These are phyloP conservation scores for Ophiostoma angusticollis DNA, from an alignment of 2,329 filamentous ascomycete genomes.

Conservation along the genomic window DNA sequence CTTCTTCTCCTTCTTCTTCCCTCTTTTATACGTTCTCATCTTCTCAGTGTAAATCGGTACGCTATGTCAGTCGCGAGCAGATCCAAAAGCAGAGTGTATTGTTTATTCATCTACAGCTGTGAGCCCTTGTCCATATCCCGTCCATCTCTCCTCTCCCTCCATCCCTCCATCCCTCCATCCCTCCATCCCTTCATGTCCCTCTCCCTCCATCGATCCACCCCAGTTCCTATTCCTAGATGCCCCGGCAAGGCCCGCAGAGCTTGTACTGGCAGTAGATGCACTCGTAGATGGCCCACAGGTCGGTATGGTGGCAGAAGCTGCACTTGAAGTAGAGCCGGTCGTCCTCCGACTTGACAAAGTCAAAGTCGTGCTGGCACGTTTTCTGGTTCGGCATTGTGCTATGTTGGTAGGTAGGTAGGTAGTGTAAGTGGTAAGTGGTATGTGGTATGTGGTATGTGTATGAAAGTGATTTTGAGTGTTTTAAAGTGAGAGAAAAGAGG, in stretches of 20 bases:
- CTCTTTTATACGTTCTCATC: background rate
- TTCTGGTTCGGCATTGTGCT: conserved; percentile 12
- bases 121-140: no score
- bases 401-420: background rate
- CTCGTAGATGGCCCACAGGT: conserved; percentile 57
- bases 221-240: conserved; percentile 13
- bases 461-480: background rate
- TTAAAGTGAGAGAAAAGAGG: background rate
- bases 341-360: conserved; percentile 54
- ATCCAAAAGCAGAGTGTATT: background rate
- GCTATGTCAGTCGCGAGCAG: background rate
- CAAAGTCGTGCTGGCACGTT: conserved; percentile 49
- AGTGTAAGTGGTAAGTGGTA: background rate
- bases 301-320: conserved; percentile 49
- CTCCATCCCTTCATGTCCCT: no score
- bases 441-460: background rate
- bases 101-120: no score
- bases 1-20: background rate
- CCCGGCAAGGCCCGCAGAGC: conserved; percentile 46
- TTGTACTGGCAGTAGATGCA: conserved; percentile 57
- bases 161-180: background rate
- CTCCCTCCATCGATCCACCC: background rate
- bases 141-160: no score
- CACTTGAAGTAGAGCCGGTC: conserved; percentile 54
- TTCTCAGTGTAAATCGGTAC: no score